Base-by-base conservation (phyloP, 176 grass and related monocot genomes). In the Chloris gayana region DNA sequence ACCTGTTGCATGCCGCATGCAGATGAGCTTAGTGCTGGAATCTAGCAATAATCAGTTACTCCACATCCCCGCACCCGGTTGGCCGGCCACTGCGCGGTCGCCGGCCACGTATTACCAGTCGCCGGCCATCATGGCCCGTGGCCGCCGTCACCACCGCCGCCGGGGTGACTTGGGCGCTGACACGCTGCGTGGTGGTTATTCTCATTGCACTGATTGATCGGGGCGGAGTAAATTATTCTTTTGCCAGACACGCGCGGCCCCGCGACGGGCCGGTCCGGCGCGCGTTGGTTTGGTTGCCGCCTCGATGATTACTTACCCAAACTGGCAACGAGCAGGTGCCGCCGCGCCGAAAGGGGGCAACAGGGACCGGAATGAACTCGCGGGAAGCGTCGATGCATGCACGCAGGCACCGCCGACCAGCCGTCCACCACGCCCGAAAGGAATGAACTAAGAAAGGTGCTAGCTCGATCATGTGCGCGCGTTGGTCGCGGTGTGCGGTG, bases 141-240 rank as follows among this genome's bases (percentile, higher is more conserved):
- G 49, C 66, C 4, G 84, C 35, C 17, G 19, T 19, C 34, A 47
- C 42, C 73, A 17, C 14, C 73, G 45, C 81, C 69, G 86, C 60
- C 60, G 19, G 61, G 61, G 67, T 29, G 39, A 50, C 58, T 26
- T 72, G 19, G 86, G 69, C 68, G 47, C 60, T 50, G 74, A 80
- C 49, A 83, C 75, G 80, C 75, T 37, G 35, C 35, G 35, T 37
- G 35, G 24, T 19, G 86, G 50, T 41, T 37, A 44, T 64, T 25
- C 51, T 22, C 7, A n/a, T 17, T 18, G 47, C 47, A 50, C 50
- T 84, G 86, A 73, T 39, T 73, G 80, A 86, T 81, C 10, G 47
- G 5, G 9, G 4, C 25, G 3, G 58, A 68, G 41, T 79, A 51
- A 49, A 79, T 69, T 50, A 45, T 35, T 46, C 46, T 14, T 2